Percentiles rank a stretch among this genome's conserved stretches.
Evolutionary conservation across 1,284 basidiomycete species (phyloP).

Genomic region (Earliella scabrosa): DNA sequence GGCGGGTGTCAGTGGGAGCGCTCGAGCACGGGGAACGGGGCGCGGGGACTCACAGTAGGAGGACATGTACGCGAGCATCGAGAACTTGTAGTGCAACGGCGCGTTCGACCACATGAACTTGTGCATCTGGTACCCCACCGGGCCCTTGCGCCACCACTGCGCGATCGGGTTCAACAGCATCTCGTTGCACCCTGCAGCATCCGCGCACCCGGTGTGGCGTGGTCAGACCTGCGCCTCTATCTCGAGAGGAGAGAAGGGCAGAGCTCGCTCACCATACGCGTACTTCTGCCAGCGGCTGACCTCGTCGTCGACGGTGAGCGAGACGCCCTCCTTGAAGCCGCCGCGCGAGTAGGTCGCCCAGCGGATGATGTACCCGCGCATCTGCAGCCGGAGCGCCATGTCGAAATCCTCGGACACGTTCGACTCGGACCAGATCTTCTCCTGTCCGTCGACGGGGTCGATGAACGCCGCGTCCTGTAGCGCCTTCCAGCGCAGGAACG

Average conservation of each 20-base stretch:
- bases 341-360: conserved; percentile 61
- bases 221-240: conserved; percentile 19
- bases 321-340: conserved; percentile 64
- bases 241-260: conserved; percentile 2
- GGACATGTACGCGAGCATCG: conserved; percentile 50
- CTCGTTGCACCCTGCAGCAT: conserved; percentile 36
- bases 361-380: conserved; percentile 55
- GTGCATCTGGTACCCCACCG: conserved; percentile 52
- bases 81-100: conserved; percentile 49
- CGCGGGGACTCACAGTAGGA: conserved; percentile 42
- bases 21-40: too few species aligned
- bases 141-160: conserved; percentile 52
- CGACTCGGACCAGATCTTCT: conserved; percentile 59
- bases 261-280: conserved; percentile 43
- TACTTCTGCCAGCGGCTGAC: conserved; percentile 65
- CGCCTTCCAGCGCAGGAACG: conserved; percentile 61
- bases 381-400: conserved; percentile 53
- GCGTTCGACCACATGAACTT: conserved; percentile 46
- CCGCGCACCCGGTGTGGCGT: too few species aligned
- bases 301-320: conserved; percentile 54
- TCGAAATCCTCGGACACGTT: conserved; percentile 69
- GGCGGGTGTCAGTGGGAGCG: too few species aligned
- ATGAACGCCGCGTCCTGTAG: conserved; percentile 54
- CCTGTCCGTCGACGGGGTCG: conserved; percentile 47
- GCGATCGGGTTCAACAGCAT: conserved; percentile 50